Evolutionary conservation across 2,329 filamentous ascomycete genomes (phyloP), one percentile per base, ranked within the genome.

Genomic region (Aspergillus transmontanensis): DNA sequence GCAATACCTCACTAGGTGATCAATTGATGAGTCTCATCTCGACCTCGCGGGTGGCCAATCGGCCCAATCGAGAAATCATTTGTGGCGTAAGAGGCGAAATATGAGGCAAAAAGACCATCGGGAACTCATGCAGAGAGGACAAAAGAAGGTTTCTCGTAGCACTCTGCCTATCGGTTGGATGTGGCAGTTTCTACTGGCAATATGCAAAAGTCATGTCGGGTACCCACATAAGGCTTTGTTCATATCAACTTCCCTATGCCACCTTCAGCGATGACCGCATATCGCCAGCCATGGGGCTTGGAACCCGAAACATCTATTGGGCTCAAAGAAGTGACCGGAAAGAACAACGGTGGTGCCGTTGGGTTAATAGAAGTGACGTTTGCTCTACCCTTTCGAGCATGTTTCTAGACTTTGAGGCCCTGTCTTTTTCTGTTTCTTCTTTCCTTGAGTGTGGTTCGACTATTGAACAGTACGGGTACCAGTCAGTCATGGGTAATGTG

Each of bases 191-290:
- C 62, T 39, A 16, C 51, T 19, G 28, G 51, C 11, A 23, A 32
- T 16, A 11, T 45, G 23, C 14, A 56, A 34, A 56, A 26, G 14
- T 26, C 16, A 48, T 53, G 36, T 21, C 73, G 73, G 73, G 60
- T 72, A 70, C 64, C 61, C 36, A 69, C 73, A 73, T 72, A 69
- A 69, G 71, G 71, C 69, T 71, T 68, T 65, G 63, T 68, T 62
- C 60, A 58, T 34, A 45, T 60, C 60, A 57, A 57, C 32, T 46
- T 53, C 41, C 23, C 30, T 39, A 55, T 36, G 5, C 41, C 53
- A 59, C 26, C 60, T 59, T 43, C 58, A 43, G 51, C 23, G 26
- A 48, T 36, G 30, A 21, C 50, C 36, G 23, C 46, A 54, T 59
- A 23, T 23, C 45, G 51, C 61, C 64, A 57, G 41, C 43, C n/a